Evolutionary conservation across 2,329 filamentous ascomycete genomes (phyloP).

Genomic region (Decorospora gaudefroyi): DNA sequence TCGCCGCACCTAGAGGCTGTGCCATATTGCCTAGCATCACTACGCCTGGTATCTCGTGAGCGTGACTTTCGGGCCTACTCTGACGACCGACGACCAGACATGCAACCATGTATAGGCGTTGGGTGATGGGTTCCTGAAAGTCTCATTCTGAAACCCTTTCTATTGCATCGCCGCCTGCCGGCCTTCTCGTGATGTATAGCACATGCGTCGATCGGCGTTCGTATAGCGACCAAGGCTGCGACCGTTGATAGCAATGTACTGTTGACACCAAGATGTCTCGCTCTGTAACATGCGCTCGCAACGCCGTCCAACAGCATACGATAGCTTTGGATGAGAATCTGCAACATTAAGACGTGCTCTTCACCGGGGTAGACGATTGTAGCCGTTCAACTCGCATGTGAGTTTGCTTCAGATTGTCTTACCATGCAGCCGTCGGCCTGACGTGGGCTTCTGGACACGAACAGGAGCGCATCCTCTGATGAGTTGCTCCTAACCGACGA

Average conservation of each 20-base stretch:
- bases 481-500: slow-evolving; percentile 3
- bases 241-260: background rate
- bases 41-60: background rate
- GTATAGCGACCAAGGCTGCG: background rate
- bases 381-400: background rate
- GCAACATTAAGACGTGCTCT: background rate
- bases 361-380: background rate
- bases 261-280: background rate
- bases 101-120: background rate
- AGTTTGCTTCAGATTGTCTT: background rate
- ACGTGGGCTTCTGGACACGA: background rate
- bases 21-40: background rate
- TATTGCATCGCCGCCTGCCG: background rate
- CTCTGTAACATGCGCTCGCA: background rate
- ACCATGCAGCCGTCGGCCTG: background rate
- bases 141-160: background rate
- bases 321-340: background rate
- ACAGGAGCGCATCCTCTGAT: too few relatives aligned
- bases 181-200: slow-evolving; percentile 2
- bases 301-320: background rate
- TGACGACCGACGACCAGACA: background rate
- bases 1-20: background rate
- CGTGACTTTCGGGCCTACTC: background rate
- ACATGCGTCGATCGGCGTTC: background rate
- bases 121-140: background rate